Evolutionary conservation across 2,329 filamentous ascomycete species (phyloP).

Genomic region (Metarhizium album): DNA sequence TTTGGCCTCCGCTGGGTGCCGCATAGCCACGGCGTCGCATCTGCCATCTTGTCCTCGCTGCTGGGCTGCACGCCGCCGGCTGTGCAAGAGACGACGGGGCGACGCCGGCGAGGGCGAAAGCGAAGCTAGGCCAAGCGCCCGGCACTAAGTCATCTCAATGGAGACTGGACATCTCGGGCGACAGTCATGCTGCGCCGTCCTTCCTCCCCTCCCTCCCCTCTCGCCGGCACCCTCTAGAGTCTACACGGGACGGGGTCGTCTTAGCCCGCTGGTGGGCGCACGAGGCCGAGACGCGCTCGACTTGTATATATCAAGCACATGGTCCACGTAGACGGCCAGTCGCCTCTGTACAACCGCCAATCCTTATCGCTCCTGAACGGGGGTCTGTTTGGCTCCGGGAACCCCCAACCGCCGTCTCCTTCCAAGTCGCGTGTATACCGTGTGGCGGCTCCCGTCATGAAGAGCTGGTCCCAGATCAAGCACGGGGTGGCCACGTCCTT

Average conservation of each 20-base stretch:
- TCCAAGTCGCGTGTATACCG: too few relatives aligned
- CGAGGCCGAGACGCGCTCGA: background rate
- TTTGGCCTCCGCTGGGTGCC: background rate
- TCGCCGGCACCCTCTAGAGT: background rate
- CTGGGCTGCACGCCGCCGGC: background rate
- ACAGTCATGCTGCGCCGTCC: too few relatives aligned
- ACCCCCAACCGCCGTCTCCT: too few relatives aligned
- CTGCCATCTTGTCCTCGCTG: background rate
- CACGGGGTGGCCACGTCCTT: constrained; percentile 10
- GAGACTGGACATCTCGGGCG: too few relatives aligned
- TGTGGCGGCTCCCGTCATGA: constrained; percentile 10
- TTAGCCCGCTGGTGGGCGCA: background rate
- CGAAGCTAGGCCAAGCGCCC: background rate
- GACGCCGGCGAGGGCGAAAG: background rate
- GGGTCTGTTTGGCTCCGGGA: background rate
- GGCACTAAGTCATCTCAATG: background rate
- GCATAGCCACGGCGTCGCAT: background rate
- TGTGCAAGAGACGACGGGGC: background rate
- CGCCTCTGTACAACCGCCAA: background rate
- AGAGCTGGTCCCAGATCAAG: constrained; percentile 11
- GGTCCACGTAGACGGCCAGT: background rate
- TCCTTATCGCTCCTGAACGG: background rate
- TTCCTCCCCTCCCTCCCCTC: background rate
- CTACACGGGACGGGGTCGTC: too few relatives aligned
- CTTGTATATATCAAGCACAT: background rate